Conservation (phyloP, 73 alveolate species). For the Urostyla sp. region DNA sequence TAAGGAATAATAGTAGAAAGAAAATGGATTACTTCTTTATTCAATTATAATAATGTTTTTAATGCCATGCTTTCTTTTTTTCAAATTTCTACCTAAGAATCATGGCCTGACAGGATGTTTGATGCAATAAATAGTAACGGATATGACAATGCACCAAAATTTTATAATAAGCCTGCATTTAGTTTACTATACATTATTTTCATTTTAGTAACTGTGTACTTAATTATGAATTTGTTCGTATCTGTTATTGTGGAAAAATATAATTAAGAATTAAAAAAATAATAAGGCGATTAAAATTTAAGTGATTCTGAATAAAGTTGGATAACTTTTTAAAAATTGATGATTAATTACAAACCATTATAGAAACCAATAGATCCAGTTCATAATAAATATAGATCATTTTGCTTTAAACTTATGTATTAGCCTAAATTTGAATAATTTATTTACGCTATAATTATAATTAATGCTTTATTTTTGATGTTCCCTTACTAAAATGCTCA, state of each 20-base stretch:
- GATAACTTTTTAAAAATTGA: constrained; percentile 45
- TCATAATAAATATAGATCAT: background rate
- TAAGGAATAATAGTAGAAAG: background rate
- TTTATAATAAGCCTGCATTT: constrained; percentile 34
- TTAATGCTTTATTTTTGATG: constrained; percentile 17
- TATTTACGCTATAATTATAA: background rate
- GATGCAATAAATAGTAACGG: constrained; percentile 10
- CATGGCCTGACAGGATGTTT: constrained; percentile 62
- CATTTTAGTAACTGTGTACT: constrained; percentile 64
- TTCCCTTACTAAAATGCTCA: background rate
- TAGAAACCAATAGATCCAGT: background rate
- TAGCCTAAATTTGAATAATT: constrained; percentile 1
- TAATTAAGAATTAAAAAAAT: constrained; percentile 41
- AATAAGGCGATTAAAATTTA: constrained; percentile 38
- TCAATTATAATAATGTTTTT: constrained; percentile 69
- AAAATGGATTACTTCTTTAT: constrained; percentile 17
- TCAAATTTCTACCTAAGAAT: constrained; percentile 63
- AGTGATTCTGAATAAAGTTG: constrained; percentile 49
- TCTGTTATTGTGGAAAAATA: constrained; percentile 66
- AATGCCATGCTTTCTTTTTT: constrained; percentile 70
- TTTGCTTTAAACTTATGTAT: constrained; percentile 10
- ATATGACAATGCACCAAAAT: constrained; percentile 7
- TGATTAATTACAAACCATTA: constrained; percentile 1
- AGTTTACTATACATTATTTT: constrained; percentile 35
- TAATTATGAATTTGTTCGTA: constrained; percentile 66